phyloP scores from a whole-genome alignment of 371 early-diverging fungal species.

The Saksenaea oblongispora region DNA sequence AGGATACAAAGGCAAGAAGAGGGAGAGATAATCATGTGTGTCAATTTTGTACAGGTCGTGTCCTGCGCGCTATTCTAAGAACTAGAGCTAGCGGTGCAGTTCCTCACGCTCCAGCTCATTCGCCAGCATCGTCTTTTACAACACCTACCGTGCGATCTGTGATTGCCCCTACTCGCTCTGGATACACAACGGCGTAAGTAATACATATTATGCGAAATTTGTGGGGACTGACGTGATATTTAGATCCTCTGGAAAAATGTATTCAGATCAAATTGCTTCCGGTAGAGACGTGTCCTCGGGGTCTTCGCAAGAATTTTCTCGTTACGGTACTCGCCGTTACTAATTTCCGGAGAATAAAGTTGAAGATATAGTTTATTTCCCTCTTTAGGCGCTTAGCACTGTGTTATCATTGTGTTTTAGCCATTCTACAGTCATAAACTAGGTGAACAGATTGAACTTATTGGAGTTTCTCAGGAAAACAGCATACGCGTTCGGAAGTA shows the following conservation, averaged over 20 bases:
- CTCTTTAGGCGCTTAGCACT: too few species aligned
- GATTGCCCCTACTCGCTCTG: conserved; percentile 21
- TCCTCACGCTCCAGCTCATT: not conserved
- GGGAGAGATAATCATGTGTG: not conserved
- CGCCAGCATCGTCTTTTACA: conserved; percentile 2
- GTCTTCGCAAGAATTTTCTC: not conserved
- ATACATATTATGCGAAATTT: not conserved
- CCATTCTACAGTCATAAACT: too few species aligned
- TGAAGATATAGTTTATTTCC: not conserved
- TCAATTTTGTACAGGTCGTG: conserved; percentile 24
- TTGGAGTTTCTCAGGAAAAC: too few species aligned
- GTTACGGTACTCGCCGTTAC: conserved; percentile 1
- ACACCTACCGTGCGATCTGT: conserved; percentile 18
- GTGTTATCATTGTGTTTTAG: too few species aligned
- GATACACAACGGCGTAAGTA: conserved; percentile 19
- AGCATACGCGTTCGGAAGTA: too few species aligned
- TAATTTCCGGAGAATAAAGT: not conserved
- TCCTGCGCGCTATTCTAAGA: conserved; percentile 38
- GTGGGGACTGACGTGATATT: conserved; percentile 1
- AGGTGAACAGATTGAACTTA: too few species aligned
- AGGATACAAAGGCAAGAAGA: not conserved
- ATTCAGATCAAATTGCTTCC: not conserved
- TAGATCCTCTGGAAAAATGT: not conserved
- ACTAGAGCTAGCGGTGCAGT: conserved; percentile 13
- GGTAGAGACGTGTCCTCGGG: not conserved